Evolutionary conservation across 2,329 filamentous ascomycete species (phyloP), one percentile per base, ranked within the genome.

Genomic region (Claviceps arundinis): DNA sequence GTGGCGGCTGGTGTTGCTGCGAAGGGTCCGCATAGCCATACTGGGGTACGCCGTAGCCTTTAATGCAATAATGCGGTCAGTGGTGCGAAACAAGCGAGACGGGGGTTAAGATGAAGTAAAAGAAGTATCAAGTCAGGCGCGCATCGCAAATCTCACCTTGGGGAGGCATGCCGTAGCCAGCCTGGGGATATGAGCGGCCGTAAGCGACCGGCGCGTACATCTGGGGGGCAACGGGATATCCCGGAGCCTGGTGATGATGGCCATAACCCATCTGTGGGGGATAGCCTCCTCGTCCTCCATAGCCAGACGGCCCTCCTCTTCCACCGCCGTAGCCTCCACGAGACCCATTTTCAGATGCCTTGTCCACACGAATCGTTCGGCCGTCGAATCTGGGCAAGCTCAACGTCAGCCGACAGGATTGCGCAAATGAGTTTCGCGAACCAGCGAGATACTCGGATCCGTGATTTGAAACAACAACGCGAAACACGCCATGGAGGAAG

Each of bases 311-410:
- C 48, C 70, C 67, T 44, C 70, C 65, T 50, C 66, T 62, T 52
- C 68, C 64, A 37, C 67, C 68, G 40, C 63, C 63, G 52, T 64
- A 65, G 26, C 73, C 70, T 52, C 71, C 68, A 53, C 81, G 77
- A 47, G 81, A 75, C 47, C 81, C 80, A 59, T 83, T 84, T 69
- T 96, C 90, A 54, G 89, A 90, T 56, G 90, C 93, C 70, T 90
- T 95, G 73, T 97, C 91, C 58, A 98, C 91, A 61, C 91, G 89
- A 68, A 98, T 96, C 58, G 81, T 82, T 61, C 91, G 88, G 58
- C 91, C 91, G 70, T 97, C 90, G 69, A 97, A 95, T 63, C 90
- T 95, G 41, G 40, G 24, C 30, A 34, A 19, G 14, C 9, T 24
- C 45, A 50, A 37, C 11, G 50, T 55, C 40, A 50, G 52, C 50